Evolutionary conservation across 2,329 filamentous ascomycete genomes (phyloP).

Genomic region (Cordyceps javanica): DNA sequence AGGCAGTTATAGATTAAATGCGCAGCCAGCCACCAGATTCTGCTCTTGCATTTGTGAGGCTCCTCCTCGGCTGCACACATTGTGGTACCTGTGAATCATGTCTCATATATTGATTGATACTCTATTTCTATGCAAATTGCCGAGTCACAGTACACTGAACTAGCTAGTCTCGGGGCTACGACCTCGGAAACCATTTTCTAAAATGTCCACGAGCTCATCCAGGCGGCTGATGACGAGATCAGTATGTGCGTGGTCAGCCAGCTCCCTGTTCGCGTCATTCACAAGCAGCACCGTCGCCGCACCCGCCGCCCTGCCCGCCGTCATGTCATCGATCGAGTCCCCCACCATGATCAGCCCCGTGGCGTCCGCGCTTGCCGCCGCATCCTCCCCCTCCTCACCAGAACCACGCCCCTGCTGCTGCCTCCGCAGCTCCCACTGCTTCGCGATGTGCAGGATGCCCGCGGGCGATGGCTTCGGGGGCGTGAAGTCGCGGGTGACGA

Average conservation of each 20-base stretch:
- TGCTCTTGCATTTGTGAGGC: background rate
- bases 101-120: background rate
- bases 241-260: conserved; percentile 68
- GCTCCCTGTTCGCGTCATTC: conserved; percentile 70
- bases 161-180: conserved; percentile 21
- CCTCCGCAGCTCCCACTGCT: conserved; percentile 57
- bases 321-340: conserved; percentile 89
- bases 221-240: conserved; percentile 66
- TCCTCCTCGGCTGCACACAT: background rate
- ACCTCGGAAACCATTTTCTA: conserved; percentile 70
- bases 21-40: conserved; percentile 1
- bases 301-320: conserved; percentile 73
- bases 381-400: conserved; percentile 34
- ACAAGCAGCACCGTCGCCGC: conserved; percentile 84
- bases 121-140: background rate
- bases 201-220: conserved; percentile 68
- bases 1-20: conserved; percentile 11
- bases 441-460: conserved; percentile 80
- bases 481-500: conserved; percentile 76
- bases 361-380: conserved; percentile 30
- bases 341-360: conserved; percentile 59
- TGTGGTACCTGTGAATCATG: background rate
- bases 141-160: background rate
- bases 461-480: conserved; percentile 85
- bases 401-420: too few relatives aligned